Conservation (phyloP, 345 rosid genomes). For the Dimocarpus longan region DNA sequence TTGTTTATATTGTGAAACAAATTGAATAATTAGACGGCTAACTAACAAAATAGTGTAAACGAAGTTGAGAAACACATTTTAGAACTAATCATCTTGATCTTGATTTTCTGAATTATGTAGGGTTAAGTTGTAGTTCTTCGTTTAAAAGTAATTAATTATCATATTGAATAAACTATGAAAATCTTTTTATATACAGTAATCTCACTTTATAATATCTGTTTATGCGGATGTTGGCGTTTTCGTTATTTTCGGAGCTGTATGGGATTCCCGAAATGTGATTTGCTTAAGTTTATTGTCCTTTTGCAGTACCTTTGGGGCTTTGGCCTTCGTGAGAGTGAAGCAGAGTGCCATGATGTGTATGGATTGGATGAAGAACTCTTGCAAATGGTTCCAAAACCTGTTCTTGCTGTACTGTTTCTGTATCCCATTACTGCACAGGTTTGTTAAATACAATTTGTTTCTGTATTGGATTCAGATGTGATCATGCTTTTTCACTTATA, state of each 20-base stretch:
- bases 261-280: background rate
- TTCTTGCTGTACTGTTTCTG: conserved; percentile 89
- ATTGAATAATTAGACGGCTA: background rate
- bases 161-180: too few species aligned
- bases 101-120: background rate
- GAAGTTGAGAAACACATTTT: background rate
- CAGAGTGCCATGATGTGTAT: conserved; percentile 85
- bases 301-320: conserved; percentile 86
- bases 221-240: too few species aligned
- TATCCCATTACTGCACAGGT: conserved; percentile 84
- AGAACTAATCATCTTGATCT: background rate
- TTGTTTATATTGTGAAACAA: background rate
- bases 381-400: conserved; percentile 89
- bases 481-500: background rate
- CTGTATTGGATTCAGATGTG: background rate
- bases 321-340: conserved; percentile 66
- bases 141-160: too few species aligned
- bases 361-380: conserved; percentile 88
- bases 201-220: too few species aligned
- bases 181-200: too few species aligned
- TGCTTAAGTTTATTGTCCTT: conserved; percentile 9
- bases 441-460: conserved; percentile 13
- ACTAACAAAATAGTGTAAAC: background rate
- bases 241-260: background rate
- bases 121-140: too few species aligned